Conservation (phyloP, 2,329 filamentous ascomycete species). For the Teratosphaeriaceae sp. region DNA sequence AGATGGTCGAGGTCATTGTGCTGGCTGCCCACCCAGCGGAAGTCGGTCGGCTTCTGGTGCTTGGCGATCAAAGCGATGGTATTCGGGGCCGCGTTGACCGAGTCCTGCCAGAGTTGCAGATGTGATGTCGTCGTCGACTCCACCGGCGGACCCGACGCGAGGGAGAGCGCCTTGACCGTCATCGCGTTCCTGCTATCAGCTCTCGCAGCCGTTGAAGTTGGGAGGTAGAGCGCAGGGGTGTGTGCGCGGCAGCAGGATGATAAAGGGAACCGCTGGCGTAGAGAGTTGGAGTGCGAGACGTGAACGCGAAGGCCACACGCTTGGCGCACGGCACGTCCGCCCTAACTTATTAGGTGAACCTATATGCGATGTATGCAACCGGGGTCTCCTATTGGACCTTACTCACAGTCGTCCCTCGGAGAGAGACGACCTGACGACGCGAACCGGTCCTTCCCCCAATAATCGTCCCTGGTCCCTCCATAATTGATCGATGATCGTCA, state of each 20-base stretch:
- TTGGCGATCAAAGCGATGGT: conserved; percentile 25
- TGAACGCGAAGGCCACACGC: neutral
- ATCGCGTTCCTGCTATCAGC: too few species aligned
- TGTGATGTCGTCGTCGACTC: conserved; percentile 21
- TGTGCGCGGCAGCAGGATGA: neutral
- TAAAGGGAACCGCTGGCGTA: too few species aligned
- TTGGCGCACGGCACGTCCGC: neutral
- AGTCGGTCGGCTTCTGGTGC: conserved; percentile 23
- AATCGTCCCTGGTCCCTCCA: neutral
- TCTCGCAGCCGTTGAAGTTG: neutral
- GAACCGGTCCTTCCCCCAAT: neutral
- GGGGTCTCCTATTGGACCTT: neutral
- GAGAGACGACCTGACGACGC: neutral
- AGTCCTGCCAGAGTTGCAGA: conserved; percentile 26
- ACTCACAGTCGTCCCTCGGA: neutral
- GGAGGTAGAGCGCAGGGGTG: too few species aligned
- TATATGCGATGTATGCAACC: neutral
- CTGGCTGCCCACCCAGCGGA: conserved; percentile 26
- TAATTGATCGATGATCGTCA: too few species aligned
- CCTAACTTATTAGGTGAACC: neutral
- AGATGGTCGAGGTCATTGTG: conserved; percentile 20
- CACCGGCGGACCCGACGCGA: conserved; percentile 22
- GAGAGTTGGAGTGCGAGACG: neutral
- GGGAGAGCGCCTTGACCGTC: conserved; percentile 17
- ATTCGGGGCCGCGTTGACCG: conserved; percentile 23